Evolutionary conservation across 2,329 filamentous ascomycete species (phyloP).

Genomic region (Triangularia verruculosa): DNA sequence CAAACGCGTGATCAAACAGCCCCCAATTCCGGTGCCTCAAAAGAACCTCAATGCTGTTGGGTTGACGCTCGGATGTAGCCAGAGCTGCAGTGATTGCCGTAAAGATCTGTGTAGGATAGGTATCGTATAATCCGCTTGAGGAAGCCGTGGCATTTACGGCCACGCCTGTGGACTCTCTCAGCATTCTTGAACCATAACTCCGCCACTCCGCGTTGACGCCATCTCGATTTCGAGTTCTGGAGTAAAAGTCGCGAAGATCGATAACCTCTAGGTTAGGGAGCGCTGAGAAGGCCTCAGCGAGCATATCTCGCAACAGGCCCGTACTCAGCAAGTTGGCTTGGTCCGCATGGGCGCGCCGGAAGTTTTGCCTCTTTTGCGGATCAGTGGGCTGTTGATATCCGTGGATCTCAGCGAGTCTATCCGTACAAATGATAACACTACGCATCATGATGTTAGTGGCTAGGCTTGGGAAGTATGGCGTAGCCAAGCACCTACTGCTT

Average conservation of each 20-base stretch:
- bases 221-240: constrained; percentile 49
- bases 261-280: constrained; percentile 54
- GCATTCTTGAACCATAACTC: constrained; percentile 51
- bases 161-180: constrained; percentile 34
- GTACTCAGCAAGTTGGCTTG: constrained; percentile 38
- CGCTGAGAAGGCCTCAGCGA: constrained; percentile 54
- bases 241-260: constrained; percentile 59
- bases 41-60: constrained; percentile 48
- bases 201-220: constrained; percentile 42
- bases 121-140: constrained; percentile 5
- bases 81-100: constrained; percentile 42
- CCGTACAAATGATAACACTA: constrained; percentile 48
- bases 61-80: constrained; percentile 36
- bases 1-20: constrained; percentile 45
- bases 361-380: background rate
- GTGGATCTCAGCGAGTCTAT: constrained; percentile 17
- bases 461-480: background rate
- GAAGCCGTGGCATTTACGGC: constrained; percentile 12
- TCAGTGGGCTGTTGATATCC: background rate
- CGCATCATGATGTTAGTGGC: too few species aligned
- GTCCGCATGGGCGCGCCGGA: constrained; percentile 15
- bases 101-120: constrained; percentile 39
- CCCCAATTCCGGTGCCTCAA: constrained; percentile 32
- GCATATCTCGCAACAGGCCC: constrained; percentile 51
- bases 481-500: constrained; percentile 28